phyloP scores from a whole-genome alignment of 2,329 filamentous ascomycete species.

The Colletotrichum gloeosporioides region DNA sequence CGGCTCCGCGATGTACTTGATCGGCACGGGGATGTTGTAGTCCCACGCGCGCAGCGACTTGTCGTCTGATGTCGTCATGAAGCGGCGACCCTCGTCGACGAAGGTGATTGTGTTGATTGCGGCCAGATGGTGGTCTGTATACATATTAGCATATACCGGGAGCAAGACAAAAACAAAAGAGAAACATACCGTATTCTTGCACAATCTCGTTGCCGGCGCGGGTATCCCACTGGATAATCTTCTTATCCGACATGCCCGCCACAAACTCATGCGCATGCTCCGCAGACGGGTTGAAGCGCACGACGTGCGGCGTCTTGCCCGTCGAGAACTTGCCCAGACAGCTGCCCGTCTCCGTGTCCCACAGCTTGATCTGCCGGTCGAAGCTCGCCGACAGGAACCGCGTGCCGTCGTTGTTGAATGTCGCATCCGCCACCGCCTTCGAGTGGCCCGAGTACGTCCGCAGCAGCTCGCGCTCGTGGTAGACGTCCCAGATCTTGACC shows the following conservation, averaged over 20 bases:
- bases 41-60: conserved; percentile 97
- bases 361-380: conserved; percentile 95
- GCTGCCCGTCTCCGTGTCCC: conserved; percentile 94
- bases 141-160: not conserved
- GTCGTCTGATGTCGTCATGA: conserved; percentile 98
- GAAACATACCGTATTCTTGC: conserved; percentile 74
- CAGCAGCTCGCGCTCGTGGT: conserved; percentile 86
- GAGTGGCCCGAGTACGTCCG: conserved; percentile 91
- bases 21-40: conserved; percentile 96
- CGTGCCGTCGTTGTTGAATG: conserved; percentile 82
- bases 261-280: conserved; percentile 88
- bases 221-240: conserved; percentile 96
- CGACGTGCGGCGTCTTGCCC: conserved; percentile 92
- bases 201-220: conserved; percentile 78
- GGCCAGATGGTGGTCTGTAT: conserved; percentile 86
- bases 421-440: conserved; percentile 88
- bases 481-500: conserved; percentile 93
- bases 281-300: conserved; percentile 86
- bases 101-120: conserved; percentile 98
- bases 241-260: conserved; percentile 97
- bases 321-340: conserved; percentile 90
- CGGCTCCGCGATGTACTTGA: conserved; percentile 97
- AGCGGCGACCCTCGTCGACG: conserved; percentile 90
- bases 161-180: too few relatives aligned
- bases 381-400: conserved; percentile 92